A percentile compares a stretch with the other conserved stretches of the same genome.
These are phyloP conservation scores for Elsinoe batatas DNA, from an alignment of 2,329 filamentous ascomycete genomes.

Conservation along the genomic window DNA sequence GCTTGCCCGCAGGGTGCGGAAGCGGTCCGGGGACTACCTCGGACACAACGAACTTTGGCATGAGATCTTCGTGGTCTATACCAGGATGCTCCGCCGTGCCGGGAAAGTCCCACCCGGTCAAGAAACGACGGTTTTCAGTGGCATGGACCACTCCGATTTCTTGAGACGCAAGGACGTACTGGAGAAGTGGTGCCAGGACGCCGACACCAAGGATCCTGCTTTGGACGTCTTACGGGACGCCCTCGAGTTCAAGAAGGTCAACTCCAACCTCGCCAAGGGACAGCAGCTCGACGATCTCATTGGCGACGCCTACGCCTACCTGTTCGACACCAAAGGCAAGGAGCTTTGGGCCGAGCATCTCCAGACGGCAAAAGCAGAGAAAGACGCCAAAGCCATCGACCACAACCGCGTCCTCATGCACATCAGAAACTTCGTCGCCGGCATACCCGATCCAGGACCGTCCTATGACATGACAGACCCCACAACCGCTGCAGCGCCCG, in stretches of 20 bases:
- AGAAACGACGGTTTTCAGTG: constrained; percentile 56
- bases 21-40: constrained; percentile 67
- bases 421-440: constrained; percentile 26
- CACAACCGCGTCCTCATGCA: constrained; percentile 25
- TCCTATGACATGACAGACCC: constrained; percentile 17
- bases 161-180: constrained; percentile 48
- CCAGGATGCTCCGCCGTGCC: constrained; percentile 47
- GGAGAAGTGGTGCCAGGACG: constrained; percentile 48
- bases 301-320: constrained; percentile 72
- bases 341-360: constrained; percentile 41
- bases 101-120: constrained; percentile 50
- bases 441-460: neutral
- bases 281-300: constrained; percentile 86
- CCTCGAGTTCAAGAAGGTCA: constrained; percentile 66
- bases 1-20: constrained; percentile 67
- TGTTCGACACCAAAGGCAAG: constrained; percentile 59
- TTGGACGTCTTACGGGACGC: constrained; percentile 57
- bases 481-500: constrained; percentile 15
- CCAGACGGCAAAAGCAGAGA: constrained; percentile 20
- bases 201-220: constrained; percentile 37
- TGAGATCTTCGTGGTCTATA: constrained; percentile 48
- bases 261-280: constrained; percentile 78
- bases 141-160: constrained; percentile 56
- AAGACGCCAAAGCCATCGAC: constrained; percentile 14
- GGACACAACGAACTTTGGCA: constrained; percentile 55